Percentiles rank a stretch among this genome's conserved stretches.
These are phyloP conservation scores for Coemansia furcata DNA, from an alignment of 192 early-diverging fungal genomes.

Conservation along the genomic window DNA sequence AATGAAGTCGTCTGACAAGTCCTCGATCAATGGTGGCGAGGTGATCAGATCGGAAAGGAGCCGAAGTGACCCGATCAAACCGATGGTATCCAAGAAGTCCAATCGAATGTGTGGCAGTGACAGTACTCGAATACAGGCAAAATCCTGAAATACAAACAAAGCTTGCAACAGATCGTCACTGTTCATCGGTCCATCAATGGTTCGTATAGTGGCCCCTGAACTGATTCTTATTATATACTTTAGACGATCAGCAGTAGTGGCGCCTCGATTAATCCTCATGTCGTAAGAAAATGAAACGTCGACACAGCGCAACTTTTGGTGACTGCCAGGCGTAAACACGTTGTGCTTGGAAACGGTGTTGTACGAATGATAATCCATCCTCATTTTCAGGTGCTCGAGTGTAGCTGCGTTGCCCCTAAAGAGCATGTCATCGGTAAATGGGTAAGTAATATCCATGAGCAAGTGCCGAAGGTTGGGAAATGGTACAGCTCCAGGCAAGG, in stretches of 20 bases:
- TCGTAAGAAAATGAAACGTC: neutral
- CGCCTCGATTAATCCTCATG: too few relatives aligned
- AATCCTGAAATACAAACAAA: too few relatives aligned
- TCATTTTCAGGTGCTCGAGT: neutral
- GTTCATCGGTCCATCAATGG: too few relatives aligned
- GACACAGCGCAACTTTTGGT: neutral
- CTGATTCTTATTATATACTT: neutral
- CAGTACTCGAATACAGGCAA: neutral
- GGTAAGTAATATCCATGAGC: neutral
- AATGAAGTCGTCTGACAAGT: neutral
- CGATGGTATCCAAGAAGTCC: neutral
- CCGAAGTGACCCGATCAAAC: neutral
- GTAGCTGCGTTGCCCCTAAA: constrained; percentile 1
- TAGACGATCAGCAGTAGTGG: neutral
- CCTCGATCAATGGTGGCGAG: neutral
- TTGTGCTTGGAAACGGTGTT: neutral
- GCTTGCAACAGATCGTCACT: too few relatives aligned
- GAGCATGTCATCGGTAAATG: neutral
- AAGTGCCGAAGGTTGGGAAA: neutral
- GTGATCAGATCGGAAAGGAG: neutral
- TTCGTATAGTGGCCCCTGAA: neutral
- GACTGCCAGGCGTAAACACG: neutral
- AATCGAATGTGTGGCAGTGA: neutral
- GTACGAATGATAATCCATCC: too few relatives aligned
- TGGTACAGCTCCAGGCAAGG: neutral